Conservation (phyloP, 768 basidiomycete species). For the Podaxis mareebaensis region DNA sequence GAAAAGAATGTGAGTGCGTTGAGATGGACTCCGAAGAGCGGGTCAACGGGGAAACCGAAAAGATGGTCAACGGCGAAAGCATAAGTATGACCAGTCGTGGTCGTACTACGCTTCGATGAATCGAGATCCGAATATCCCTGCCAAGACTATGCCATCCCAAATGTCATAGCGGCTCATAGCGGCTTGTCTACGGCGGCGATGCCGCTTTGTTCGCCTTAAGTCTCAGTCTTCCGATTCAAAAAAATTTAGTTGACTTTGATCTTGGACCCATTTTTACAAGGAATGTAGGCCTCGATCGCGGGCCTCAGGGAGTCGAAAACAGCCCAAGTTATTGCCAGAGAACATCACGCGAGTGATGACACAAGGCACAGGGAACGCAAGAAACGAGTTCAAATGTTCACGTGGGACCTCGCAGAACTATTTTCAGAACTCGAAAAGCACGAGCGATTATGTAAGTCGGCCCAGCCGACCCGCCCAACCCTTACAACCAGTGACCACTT, state of each 20-base stretch:
- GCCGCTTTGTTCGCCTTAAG: background rate
- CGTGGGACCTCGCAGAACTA: background rate
- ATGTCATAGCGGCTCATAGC: background rate
- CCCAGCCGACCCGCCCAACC: background rate
- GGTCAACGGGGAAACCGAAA: background rate
- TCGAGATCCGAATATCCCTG: conserved; percentile 4
- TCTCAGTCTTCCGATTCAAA: background rate
- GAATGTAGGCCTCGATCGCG: background rate
- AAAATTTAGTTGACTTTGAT: background rate
- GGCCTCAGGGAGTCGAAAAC: too few species aligned
- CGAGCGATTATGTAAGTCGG: background rate
- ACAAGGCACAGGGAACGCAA: background rate
- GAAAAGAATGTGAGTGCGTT: background rate
- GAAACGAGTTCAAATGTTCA: background rate
- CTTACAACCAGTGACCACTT: background rate
- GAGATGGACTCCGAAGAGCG: background rate
- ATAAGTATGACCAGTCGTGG: background rate
- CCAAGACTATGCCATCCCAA: conserved; percentile 1
- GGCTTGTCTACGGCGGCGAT: background rate
- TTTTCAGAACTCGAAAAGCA: background rate
- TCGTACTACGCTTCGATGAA: background rate
- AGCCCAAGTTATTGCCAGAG: background rate
- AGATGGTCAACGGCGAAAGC: conserved; percentile 1
- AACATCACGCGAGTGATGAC: background rate
- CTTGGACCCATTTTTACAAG: background rate